Percentiles rank a stretch among this genome's conserved stretches.
Conservation (phyloP, 2,329 filamentous ascomycete species). For the Diaporthe citrichinensis region DNA sequence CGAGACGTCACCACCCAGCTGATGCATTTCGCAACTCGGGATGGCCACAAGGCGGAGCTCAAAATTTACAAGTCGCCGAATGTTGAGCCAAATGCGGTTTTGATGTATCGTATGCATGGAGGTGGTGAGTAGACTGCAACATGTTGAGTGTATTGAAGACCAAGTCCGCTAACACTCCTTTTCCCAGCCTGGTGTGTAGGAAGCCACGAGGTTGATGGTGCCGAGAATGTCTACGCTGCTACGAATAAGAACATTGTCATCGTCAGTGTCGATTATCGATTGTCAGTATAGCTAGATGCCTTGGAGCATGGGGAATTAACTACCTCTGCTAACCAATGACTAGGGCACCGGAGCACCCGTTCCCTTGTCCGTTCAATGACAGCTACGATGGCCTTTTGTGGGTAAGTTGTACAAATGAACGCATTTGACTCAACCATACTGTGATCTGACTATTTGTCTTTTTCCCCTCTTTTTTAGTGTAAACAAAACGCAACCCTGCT, state of each 20-base stretch:
- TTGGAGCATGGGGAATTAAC: too few relatives aligned
- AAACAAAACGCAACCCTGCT: background rate
- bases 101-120: conserved; percentile 24
- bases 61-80: conserved; percentile 18
- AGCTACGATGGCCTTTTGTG: conserved; percentile 16
- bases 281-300: background rate
- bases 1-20: conserved; percentile 12
- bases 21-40: background rate
- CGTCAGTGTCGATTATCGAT: background rate
- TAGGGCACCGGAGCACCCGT: conserved; percentile 1
- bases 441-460: background rate
- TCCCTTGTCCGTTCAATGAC: background rate
- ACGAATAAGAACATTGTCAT: background rate
- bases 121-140: background rate
- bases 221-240: conserved; percentile 15
- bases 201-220: conserved; percentile 6
- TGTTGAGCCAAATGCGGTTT: background rate
- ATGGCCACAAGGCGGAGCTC: conserved; percentile 14
- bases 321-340: background rate
- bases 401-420: background rate
- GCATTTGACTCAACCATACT: rapidly evolving
- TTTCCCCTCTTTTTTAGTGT: background rate
- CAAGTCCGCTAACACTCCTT: background rate
- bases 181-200: background rate
- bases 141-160: too few relatives aligned